Percentiles rank a stretch among this genome's conserved stretches.
Conservation (phyloP, 2,329 filamentous ascomycete genomes). For the Diaporthe citri region DNA sequence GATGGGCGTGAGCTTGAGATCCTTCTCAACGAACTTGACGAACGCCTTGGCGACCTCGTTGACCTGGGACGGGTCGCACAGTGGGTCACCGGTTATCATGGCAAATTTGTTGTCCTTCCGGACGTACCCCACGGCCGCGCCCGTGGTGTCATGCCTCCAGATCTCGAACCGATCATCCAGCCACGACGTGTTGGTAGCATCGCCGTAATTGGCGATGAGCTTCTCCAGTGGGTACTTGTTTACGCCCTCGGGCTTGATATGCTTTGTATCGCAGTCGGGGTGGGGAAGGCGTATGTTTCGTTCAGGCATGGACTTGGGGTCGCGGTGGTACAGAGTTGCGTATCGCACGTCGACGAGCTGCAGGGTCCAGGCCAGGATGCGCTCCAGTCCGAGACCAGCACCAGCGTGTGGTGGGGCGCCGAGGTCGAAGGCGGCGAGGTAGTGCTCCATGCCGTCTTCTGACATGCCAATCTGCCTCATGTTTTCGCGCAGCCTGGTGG, state of each 20-base stretch:
- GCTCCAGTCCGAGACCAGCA: conserved; percentile 90
- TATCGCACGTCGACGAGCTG: conserved; percentile 91
- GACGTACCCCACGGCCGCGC: conserved; percentile 88
- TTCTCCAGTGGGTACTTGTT: conserved; percentile 75
- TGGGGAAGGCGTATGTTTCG: conserved; percentile 79
- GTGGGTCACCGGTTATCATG: conserved; percentile 88
- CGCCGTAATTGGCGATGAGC: conserved; percentile 94
- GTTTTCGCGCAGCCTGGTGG: conserved; percentile 78
- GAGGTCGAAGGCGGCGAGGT: conserved; percentile 88
- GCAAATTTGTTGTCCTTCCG: conserved; percentile 79
- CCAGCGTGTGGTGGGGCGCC: conserved; percentile 91
- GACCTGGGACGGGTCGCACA: conserved; percentile 85
- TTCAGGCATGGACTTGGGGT: conserved; percentile 86
- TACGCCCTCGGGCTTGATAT: conserved; percentile 58
- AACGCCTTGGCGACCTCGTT: conserved; percentile 79
- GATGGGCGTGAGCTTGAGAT: conserved; percentile 79
- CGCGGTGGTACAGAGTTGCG: conserved; percentile 87
- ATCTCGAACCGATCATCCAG: conserved; percentile 89
- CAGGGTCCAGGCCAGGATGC: conserved; percentile 87
- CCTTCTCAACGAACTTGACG: conserved; percentile 79
- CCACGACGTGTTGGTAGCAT: conserved; percentile 95
- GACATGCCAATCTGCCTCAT: conserved; percentile 83
- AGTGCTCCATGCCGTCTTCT: conserved; percentile 88
- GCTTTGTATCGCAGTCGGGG: conserved; percentile 84
- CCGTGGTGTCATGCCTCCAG: conserved; percentile 84